Conservation (phyloP, 78 protist species). For the Salpingoeca rosetta region DNA sequence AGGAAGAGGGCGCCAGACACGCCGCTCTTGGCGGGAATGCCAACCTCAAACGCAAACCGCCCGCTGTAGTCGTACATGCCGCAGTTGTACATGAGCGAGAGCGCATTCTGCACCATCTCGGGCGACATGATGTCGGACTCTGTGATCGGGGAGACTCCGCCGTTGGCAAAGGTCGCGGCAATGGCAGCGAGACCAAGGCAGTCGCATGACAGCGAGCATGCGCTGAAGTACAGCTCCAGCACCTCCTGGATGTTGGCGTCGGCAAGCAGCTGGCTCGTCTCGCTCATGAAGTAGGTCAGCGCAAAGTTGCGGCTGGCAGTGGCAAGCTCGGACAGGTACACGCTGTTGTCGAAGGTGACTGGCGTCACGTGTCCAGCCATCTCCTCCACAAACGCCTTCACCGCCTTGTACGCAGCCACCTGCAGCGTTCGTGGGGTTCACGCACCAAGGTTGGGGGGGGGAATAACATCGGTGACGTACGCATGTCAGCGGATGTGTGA, state of each 20-base stretch:
- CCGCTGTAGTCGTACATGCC: slow-evolving; percentile 69
- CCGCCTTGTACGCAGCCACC: neutral
- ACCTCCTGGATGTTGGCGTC: neutral
- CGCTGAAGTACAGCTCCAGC: slow-evolving; percentile 41
- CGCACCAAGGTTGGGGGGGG: neutral
- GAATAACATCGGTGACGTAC: neutral
- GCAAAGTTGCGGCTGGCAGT: slow-evolving; percentile 47
- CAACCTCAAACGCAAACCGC: slow-evolving; percentile 35
- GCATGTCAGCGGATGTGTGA: neutral
- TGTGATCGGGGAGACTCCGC: slow-evolving; percentile 47
- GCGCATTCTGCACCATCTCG: neutral
- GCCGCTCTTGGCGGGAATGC: slow-evolving; percentile 47
- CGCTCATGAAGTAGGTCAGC: neutral
- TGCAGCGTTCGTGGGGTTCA: too few relatives aligned
- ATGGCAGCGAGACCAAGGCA: slow-evolving; percentile 13
- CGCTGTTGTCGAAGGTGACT: slow-evolving; percentile 14
- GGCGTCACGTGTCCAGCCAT: slow-evolving; percentile 19
- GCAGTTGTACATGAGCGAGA: slow-evolving; percentile 22
- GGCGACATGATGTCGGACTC: slow-evolving; percentile 5
- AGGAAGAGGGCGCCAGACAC: slow-evolving; percentile 23
- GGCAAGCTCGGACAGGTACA: slow-evolving; percentile 33
- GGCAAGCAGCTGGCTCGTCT: slow-evolving; percentile 11
- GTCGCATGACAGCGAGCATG: slow-evolving; percentile 30
- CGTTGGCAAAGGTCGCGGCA: slow-evolving; percentile 62
- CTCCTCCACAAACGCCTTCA: neutral